Percentiles rank a stretch among this genome's conserved stretches.
Conservation (phyloP, 257 asterid species). For the Jacaranda mimosifolia region DNA sequence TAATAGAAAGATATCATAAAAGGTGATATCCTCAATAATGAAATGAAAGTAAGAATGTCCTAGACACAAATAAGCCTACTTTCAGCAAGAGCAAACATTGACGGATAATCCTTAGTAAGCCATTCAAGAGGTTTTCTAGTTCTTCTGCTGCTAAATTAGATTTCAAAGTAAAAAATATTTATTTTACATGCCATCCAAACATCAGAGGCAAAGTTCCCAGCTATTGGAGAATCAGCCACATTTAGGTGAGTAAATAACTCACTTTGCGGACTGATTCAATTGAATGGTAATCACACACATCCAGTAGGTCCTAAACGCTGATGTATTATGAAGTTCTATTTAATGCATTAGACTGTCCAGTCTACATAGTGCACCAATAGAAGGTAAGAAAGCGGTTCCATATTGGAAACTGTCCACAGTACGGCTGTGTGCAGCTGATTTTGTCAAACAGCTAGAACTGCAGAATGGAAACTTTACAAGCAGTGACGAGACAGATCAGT, state of each 20-base stretch:
- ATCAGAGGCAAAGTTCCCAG: not conserved
- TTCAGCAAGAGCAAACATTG: constrained; percentile 14
- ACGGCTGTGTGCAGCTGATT: not conserved
- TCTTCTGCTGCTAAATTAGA: constrained; percentile 1
- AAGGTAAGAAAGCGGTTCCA: not conserved
- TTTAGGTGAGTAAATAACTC: constrained; percentile 19
- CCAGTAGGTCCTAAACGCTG: constrained; percentile 6
- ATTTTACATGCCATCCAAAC: not conserved
- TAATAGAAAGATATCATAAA: constrained; percentile 16
- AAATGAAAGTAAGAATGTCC: constrained; percentile 9
- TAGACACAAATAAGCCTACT: not conserved
- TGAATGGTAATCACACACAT: not conserved
- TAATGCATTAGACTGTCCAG: not conserved
- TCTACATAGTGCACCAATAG: not conserved
- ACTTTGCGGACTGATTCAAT: constrained; percentile 2
- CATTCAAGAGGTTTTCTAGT: constrained; percentile 1
- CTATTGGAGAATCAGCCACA: constrained; percentile 8
- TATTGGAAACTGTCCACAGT: not conserved
- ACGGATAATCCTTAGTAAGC: not conserved
- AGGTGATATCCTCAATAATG: constrained; percentile 15
- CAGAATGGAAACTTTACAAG: not conserved
- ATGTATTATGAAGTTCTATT: not conserved
- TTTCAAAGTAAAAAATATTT: not conserved
- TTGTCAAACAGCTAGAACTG: not conserved
- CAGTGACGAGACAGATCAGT: not conserved